These are phyloP conservation scores for Paramyrothecium roridum DNA, from an alignment of 2,329 filamentous ascomycete species.

Conservation along the genomic window DNA sequence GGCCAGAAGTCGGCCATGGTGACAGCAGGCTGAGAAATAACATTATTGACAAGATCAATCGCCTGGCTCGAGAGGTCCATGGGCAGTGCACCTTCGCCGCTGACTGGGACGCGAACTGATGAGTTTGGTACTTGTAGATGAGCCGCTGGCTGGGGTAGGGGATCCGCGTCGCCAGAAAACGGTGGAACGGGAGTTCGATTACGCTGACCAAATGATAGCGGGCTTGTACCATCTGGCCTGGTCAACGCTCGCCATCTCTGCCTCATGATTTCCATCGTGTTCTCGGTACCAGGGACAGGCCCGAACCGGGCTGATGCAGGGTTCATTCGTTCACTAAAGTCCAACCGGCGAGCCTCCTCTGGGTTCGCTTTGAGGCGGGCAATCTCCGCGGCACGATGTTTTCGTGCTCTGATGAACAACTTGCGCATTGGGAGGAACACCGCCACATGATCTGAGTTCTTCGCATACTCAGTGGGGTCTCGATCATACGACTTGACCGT, in stretches of 20 bases:
- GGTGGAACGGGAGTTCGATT: slow-evolving; percentile 1
- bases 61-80: background rate
- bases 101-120: slow-evolving; percentile 4
- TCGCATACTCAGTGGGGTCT: slow-evolving; percentile 39
- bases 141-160: background rate
- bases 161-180: background rate
- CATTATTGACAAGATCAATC: slow-evolving; percentile 21
- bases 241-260: slow-evolving; percentile 52
- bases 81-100: background rate
- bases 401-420: slow-evolving; percentile 49
- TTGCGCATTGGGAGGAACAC: slow-evolving; percentile 54
- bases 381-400: slow-evolving; percentile 49
- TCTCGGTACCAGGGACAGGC: slow-evolving; percentile 43
- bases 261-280: slow-evolving; percentile 39
- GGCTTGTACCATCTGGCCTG: slow-evolving; percentile 22
- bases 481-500: slow-evolving; percentile 36
- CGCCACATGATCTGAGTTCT: slow-evolving; percentile 41
- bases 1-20: slow-evolving; percentile 31
- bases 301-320: slow-evolving; percentile 43
- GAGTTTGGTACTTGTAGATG: slow-evolving; percentile 12
- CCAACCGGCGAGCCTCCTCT: slow-evolving; percentile 45
- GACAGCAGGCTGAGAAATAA: slow-evolving; percentile 34
- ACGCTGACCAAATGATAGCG: slow-evolving; percentile 7
- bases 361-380: slow-evolving; percentile 44
- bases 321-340: slow-evolving; percentile 44